These are phyloP conservation scores for Ustilago cynodontis DNA, from an alignment of 1,284 basidiomycete genomes.

Conservation along the genomic window DNA sequence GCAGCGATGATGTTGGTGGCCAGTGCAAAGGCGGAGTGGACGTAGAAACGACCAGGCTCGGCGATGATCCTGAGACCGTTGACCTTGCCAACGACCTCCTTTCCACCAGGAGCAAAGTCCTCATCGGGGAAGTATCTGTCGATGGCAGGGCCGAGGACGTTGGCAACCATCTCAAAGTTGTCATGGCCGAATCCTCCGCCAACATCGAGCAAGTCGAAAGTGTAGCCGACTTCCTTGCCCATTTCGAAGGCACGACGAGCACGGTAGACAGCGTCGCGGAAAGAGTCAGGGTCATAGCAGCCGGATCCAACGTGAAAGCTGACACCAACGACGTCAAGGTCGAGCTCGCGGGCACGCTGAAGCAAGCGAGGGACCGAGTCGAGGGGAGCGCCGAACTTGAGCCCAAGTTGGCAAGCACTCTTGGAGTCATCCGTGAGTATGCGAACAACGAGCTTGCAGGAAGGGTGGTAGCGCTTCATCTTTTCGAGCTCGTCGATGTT, in stretches of 20 bases:
- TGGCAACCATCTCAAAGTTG: constrained; percentile 85
- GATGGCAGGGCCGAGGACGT: constrained; percentile 80
- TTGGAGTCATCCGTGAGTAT: constrained; percentile 98
- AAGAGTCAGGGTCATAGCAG: constrained; percentile 90
- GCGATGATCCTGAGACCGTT: constrained; percentile 88
- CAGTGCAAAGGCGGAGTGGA: constrained; percentile 90
- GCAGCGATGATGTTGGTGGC: constrained; percentile 95
- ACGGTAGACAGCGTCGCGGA: constrained; percentile 87
- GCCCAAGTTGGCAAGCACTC: constrained; percentile 89
- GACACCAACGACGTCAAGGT: constrained; percentile 90
- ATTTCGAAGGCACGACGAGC: constrained; percentile 89
- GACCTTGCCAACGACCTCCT: constrained; percentile 60
- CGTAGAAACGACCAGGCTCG: constrained; percentile 96
- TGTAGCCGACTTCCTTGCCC: constrained; percentile 83
- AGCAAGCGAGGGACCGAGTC: constrained; percentile 84
- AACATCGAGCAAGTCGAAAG: constrained; percentile 87
- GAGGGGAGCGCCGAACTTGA: constrained; percentile 96
- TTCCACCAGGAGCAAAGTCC: constrained; percentile 66
- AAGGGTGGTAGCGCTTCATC: constrained; percentile 84
- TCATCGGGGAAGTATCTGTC: constrained; percentile 84
- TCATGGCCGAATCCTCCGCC: constrained; percentile 95
- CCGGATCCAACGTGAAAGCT: constrained; percentile 99
- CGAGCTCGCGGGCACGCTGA: constrained; percentile 81
- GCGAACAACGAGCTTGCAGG: constrained; percentile 88
- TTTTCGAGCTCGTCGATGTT: constrained; percentile 98